Evolutionary conservation across 2,329 filamentous ascomycete genomes (phyloP).

Genomic region (Graphiopsis chlorocephala): DNA sequence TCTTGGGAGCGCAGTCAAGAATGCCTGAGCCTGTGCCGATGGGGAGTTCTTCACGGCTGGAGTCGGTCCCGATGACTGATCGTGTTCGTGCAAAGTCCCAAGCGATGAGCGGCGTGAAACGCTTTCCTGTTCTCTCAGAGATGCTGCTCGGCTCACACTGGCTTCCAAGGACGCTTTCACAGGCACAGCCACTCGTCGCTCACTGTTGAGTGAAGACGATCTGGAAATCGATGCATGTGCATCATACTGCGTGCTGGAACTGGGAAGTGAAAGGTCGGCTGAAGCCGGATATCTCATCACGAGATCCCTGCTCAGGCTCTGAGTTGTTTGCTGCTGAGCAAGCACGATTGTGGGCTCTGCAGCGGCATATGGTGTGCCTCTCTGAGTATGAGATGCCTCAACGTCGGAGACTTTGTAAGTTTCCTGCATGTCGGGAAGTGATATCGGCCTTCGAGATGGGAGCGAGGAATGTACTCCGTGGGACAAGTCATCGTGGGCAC

Average conservation of each 20-base stretch:
- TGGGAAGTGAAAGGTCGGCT: neutral
- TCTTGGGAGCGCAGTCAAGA: neutral
- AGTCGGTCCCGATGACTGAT: neutral
- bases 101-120: slow-evolving; percentile 7
- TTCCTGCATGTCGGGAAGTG: neutral
- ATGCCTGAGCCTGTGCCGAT: neutral
- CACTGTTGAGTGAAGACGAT: neutral
- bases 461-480: neutral
- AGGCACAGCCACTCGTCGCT: neutral
- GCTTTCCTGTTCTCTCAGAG: neutral
- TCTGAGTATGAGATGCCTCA: neutral
- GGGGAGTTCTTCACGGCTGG: neutral
- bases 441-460: neutral
- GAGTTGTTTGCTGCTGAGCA: neutral
- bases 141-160: neutral
- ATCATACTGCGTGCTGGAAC: neutral
- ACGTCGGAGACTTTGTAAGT: neutral
- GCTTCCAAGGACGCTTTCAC: neutral
- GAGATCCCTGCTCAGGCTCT: neutral
- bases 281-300: neutral
- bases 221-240: neutral
- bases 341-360: neutral
- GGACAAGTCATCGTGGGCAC: neutral
- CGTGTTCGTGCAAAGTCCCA: slow-evolving; percentile 3
- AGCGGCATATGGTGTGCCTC: neutral